Conservation (phyloP, 345 rosid species). For the Clausena lansium region DNA sequence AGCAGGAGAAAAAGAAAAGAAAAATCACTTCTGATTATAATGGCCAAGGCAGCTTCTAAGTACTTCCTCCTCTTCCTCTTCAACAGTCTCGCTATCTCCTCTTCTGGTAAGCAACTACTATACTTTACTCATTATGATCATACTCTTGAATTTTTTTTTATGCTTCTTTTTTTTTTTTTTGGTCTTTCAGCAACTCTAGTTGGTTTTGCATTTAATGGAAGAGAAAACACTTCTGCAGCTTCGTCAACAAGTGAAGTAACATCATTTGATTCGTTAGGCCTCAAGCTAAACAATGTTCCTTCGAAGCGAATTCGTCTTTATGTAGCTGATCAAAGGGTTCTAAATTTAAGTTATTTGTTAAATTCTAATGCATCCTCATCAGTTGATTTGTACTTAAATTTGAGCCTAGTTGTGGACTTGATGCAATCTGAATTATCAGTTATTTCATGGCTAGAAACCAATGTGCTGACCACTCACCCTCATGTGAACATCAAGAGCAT, state of each 20-base stretch:
- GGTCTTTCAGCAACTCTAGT: constrained; percentile 29
- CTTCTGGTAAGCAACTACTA: constrained; percentile 29
- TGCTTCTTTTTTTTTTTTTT: background rate
- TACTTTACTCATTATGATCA: background rate
- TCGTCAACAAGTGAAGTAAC: constrained; percentile 17
- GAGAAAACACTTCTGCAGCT: constrained; percentile 8
- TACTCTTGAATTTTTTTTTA: background rate
- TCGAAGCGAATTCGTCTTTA: constrained; percentile 20
- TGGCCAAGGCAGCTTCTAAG: constrained; percentile 41
- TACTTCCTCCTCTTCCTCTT: constrained; percentile 36
- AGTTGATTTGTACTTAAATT: constrained; percentile 35
- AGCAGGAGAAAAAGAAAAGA: background rate
- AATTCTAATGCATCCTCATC: constrained; percentile 17
- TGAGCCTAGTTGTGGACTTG: constrained; percentile 23
- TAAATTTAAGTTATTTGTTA: constrained; percentile 7
- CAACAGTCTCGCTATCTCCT: constrained; percentile 37
- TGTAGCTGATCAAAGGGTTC: constrained; percentile 20
- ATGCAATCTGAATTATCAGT: constrained; percentile 17
- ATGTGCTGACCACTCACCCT: too few relatives aligned
- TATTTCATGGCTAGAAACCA: background rate
- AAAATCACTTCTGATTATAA: constrained; percentile 14
- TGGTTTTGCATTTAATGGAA: constrained; percentile 33
- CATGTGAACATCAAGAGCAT: constrained; percentile 30
- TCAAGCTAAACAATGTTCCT: constrained; percentile 25
- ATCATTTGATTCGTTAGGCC: constrained; percentile 7